Evolutionary conservation across 768 basidiomycete species (phyloP).

Genomic region (Solioccasus polychromus): DNA sequence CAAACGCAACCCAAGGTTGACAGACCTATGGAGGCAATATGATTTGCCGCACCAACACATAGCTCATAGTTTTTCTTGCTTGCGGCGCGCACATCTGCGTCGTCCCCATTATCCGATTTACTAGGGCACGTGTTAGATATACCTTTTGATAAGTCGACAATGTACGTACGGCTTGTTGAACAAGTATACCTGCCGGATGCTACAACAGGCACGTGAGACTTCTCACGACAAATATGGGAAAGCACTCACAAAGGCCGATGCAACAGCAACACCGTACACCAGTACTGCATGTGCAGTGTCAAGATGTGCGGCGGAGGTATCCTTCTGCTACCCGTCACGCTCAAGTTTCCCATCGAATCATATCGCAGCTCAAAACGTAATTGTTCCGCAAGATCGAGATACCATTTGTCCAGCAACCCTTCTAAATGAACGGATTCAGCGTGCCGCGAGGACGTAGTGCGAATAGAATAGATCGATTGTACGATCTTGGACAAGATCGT

Average conservation of each 20-base stretch:
- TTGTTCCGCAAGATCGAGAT: conserved; percentile 65
- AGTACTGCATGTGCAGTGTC: conserved; percentile 83
- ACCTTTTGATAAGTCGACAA: neutral
- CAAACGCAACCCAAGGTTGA: no score
- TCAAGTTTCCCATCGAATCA: conserved; percentile 33
- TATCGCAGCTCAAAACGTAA: conserved; percentile 58
- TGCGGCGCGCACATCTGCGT: conserved; percentile 49
- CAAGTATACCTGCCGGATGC: conserved; percentile 27
- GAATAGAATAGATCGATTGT: conserved; percentile 68
- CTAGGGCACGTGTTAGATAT: conserved; percentile 8
- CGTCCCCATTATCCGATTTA: conserved; percentile 43
- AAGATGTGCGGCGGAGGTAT: conserved; percentile 62
- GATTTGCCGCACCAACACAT: conserved; percentile 75
- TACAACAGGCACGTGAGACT: conserved; percentile 8
- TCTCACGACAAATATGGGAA: neutral
- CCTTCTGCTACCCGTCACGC: conserved; percentile 20
- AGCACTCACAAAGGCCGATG: conserved; percentile 75
- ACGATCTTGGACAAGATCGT: conserved; percentile 66
- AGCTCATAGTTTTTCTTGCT: conserved; percentile 69
- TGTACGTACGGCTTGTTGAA: conserved; percentile 39
- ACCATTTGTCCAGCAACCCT: conserved; percentile 69
- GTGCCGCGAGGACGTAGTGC: conserved; percentile 52
- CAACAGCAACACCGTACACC: conserved; percentile 72
- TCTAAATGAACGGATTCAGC: conserved; percentile 58
- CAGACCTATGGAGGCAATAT: conserved; percentile 68